Base-by-base conservation (phyloP, 1,284 basidiomycete species). In the Tilletia setariae region DNA sequence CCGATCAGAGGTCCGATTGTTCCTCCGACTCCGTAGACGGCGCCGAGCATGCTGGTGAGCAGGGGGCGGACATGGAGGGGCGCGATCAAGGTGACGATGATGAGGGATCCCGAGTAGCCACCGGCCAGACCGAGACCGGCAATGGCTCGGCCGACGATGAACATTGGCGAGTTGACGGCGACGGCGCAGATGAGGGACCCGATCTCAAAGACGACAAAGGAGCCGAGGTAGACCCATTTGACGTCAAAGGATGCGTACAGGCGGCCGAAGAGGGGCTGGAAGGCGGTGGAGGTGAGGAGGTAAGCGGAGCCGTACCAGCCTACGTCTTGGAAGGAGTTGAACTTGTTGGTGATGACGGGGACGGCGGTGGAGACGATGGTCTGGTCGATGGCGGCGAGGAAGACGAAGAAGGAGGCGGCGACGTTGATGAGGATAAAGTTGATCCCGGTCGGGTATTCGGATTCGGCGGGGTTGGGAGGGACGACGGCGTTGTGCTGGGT, bases 271-370 rank as follows among this genome's bases (percentile, higher is more conserved):
- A 78, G 63, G 0, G 78, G 78, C 65, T 79, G 77, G 63, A 79
- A 74, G 47, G 69, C 74, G 16, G 78, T 78, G 16, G 70, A 73
- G 19, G 74, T 76, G 32, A 77, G 63, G 21, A 77, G 71, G 56
- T 79, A 79, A 11, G 76, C 74, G 2, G 69, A 72, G 7, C 65
- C 72, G 64, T 74, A 77, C 78, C 78, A 79, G n/a, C 76, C 74
- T 40, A 77, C 74, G 49, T 72, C 69, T 43, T 49, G 53, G 65
- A 76, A 72, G 3, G 70, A 62, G 44, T 76, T 66, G 64, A 77
- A 76, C n/a, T 78, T 28, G 63, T 77, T 73, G 16, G 71, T 70
- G 15, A 79, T 69, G 19, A 64, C 65, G 19, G 77, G 77, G 13
- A 79, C 68, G 0, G 78, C 78, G n/a, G 78, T 77, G 16, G 71